Evolutionary conservation across 2,329 filamentous ascomycete genomes (phyloP), one percentile per base, ranked within the genome.

Genomic region (Epichloe glyceriae): DNA sequence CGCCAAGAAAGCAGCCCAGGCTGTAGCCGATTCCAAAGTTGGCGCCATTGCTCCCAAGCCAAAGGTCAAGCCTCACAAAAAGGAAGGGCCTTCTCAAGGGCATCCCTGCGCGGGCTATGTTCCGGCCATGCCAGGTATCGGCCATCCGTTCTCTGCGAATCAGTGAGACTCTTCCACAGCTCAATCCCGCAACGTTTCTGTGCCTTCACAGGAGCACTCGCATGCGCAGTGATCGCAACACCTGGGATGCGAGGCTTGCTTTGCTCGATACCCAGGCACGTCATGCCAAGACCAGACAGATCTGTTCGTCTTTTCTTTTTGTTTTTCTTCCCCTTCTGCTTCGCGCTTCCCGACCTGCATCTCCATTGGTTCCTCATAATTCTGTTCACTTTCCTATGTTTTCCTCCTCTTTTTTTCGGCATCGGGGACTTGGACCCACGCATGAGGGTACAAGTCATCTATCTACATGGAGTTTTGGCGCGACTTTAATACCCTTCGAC

Each of bases 1-100:
- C 2, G 74, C 74, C 2, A 81, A 81, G 62, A 80, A 80, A 64
- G 70, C 70, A 14, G 69, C 69, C 20, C 71, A 74, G 52, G 71
- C 65, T 3, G 68, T 68, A 6, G 62, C 64, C 37, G 67, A 70
- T 49, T 60, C 64, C 51, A 63, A 63, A 50, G 57, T 62, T n/a
- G 67, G 67, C 38, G 54, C 59, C 35, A 63, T 65, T 37, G 63
- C 65, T 11, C 67, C 67, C n/a, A 69, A 69, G 54, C 65, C 62
- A 33, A 69, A 69, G 59, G 58, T 53, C 45, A 67, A 67, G 54
- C 52, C 61, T 4, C 51, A 55, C 37, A 69, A 68, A 56, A 68
- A 66, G 55, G 64, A 67, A 14, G 30, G 17, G 52, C 55, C 38
- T 50, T 57, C 42, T 20, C 22, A 51, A 40, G 51, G 50, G 11